Base-by-base conservation (phyloP, 2,329 filamentous ascomycete genomes). In the Phialophora verrucosa region DNA sequence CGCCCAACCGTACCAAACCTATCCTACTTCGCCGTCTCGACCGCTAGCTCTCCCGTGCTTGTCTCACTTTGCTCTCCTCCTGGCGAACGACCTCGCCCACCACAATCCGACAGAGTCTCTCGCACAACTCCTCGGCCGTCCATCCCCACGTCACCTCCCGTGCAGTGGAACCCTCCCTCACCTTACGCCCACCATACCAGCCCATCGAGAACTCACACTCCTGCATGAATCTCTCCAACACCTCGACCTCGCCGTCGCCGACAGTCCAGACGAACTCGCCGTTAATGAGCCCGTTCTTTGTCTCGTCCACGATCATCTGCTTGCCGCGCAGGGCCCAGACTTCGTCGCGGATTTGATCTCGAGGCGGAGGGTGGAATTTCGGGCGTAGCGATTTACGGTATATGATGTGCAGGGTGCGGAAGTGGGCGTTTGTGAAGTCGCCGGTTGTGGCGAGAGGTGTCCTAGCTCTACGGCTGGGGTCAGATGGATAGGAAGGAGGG, bases 301-400 rank as follows among this genome's bases (percentile, higher is more conserved):
- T 65, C 64, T 72, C 71, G 38, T 90, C 85, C 32, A 94, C 78
- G 77, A 93, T 90, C 59, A 84, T 78, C 76, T 94, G 93, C 90
- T 35, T 55, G 29, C 66, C 59, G 3, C 60, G 20, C 11, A 73
- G 55, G 4, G 55, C 58, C 4, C 54, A 58, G 42, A 72, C 60
- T 5, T 64, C 61, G 11, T 65, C 63, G 11, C 71, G 67, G 20
- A 73, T 68, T 27, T 54, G 50, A 11, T 58, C n/a, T 2, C 44
- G 65, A 5, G 62, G 14, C 12, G 71, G 70, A 3, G 59, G 66
- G 56, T 70, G 71, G 64, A 72, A 73, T 50, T 68, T 67, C 4
- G 70, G 66, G 14, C 67, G 69, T 25, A 68, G 62, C 1, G 72
- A 72, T 68, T 73, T 73, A 57, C 67, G 65, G 62, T 71, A 70